Base-by-base conservation (phyloP, 306 rosid species). In the Cercis canadensis region DNA sequence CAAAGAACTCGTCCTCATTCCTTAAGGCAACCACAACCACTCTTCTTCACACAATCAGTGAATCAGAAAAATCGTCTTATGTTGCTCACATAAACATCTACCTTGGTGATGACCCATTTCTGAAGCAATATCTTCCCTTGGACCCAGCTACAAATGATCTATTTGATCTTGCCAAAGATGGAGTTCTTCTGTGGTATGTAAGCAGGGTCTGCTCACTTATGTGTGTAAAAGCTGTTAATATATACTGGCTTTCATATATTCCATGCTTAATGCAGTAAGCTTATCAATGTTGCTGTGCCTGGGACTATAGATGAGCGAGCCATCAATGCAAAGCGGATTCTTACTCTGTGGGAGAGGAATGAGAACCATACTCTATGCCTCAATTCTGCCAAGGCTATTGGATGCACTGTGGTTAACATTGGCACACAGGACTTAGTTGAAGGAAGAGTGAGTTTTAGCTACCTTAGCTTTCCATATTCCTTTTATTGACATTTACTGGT, bases 371-470 rank as follows among this genome's bases (percentile, higher is more conserved):
- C 96, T 49, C 89, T 95, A 31, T 91, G 99, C 82, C 96, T 95
- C 72, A 95, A 95, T 86, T 95, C 99, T 57, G 97, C 99, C 45
- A 95, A 91, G 96, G 99, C 99, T 18, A 95, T 95, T 63, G 99
- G 99, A 80, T 95, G 99, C 84, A 95, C 96, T 0, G 97, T 95
- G 54, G 99, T 95, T 46, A 95, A 95, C 80, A 95, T 95, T 31
- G 99, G 99, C 14, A 68, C 88, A 7, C 96, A 91, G 78, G 99
- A 95, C 82, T 85, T 95, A 49, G 80, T 95, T 67, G 99, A 95
- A 86, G 97, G 92, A 87, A 83, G 96, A 73, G 99, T 95, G 72
- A 68, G 99, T 86, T 65, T 69, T 70, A 29, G n/a, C 70, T 60
- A 60, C 60, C 54, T 56, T 49, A 12, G 54, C 62, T 69, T 57